Conservation (phyloP, 257 asterid species). For the Pogostemon cablin region DNA sequence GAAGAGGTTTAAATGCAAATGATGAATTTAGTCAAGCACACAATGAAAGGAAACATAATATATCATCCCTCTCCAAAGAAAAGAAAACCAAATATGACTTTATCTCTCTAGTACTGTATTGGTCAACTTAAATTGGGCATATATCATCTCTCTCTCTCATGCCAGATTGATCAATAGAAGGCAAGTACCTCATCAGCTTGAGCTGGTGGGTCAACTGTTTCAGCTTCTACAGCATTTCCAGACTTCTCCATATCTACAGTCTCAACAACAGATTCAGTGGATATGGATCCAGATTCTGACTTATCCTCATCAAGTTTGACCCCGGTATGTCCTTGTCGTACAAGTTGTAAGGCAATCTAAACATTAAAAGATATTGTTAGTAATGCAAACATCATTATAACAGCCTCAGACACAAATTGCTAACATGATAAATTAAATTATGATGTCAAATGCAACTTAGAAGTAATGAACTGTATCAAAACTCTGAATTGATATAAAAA, state of each 20-base stretch:
- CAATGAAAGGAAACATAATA: neutral
- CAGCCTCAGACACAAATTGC: neutral
- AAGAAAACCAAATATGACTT: neutral
- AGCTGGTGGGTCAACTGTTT: constrained; percentile 41
- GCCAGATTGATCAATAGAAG: constrained; percentile 40
- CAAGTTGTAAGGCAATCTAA: constrained; percentile 91
- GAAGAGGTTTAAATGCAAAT: neutral
- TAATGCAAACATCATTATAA: neutral
- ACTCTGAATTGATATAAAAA: neutral
- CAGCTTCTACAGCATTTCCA: constrained; percentile 57
- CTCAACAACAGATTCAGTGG: constrained; percentile 38
- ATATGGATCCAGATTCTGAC: constrained; percentile 38
- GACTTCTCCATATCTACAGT: constrained; percentile 32
- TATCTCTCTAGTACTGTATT: constrained; percentile 27
- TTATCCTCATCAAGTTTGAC: constrained; percentile 39
- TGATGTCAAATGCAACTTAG: constrained; percentile 6
- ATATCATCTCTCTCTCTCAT: constrained; percentile 21
- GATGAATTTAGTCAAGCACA: neutral
- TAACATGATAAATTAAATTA: constrained; percentile 19
- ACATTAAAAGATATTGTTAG: constrained; percentile 23
- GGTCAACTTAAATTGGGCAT: constrained; percentile 38
- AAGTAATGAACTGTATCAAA: constrained; percentile 11
- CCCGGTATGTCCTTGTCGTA: constrained; percentile 53
- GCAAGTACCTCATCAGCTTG: constrained; percentile 38
- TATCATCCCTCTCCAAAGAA: neutral